phyloP scores from a whole-genome alignment of 2,329 filamentous ascomycete genomes.

The Ceratocystis cacaofunesta region DNA sequence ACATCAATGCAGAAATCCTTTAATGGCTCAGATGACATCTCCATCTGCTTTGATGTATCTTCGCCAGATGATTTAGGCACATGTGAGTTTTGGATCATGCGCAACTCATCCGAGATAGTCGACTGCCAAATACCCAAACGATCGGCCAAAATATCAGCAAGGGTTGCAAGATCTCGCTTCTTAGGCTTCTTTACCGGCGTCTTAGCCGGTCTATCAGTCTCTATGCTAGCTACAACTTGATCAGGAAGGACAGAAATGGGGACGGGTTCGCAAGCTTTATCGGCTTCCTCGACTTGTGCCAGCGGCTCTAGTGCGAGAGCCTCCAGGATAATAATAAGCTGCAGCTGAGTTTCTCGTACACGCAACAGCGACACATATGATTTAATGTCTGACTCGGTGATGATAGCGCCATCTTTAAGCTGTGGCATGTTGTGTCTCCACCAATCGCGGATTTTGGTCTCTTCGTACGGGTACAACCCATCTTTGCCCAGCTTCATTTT shows the following conservation, averaged over 20 bases:
- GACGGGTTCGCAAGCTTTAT: conserved; percentile 23
- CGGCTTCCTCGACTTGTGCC: conserved; percentile 27
- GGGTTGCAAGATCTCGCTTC: conserved; percentile 47
- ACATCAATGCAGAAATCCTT: conserved; percentile 69
- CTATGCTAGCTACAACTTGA: conserved; percentile 18
- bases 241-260: conserved; percentile 5
- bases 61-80: conserved; percentile 23
- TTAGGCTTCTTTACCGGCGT: conserved; percentile 39
- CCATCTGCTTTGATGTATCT: conserved; percentile 26
- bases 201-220: conserved; percentile 25
- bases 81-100: conserved; percentile 36
- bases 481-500: conserved; percentile 54
- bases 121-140: conserved; percentile 75
- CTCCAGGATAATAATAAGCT: conserved; percentile 67
- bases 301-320: conserved; percentile 54
- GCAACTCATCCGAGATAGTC: conserved; percentile 46
- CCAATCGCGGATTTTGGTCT: conserved; percentile 51
- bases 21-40: conserved; percentile 44
- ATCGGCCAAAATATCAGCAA: conserved; percentile 62
- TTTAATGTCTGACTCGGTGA: conserved; percentile 40
- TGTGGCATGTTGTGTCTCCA: conserved; percentile 47
- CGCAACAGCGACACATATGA: conserved; percentile 51
- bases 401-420: conserved; percentile 28
- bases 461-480: conserved; percentile 53
- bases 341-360: conserved; percentile 62